These are phyloP conservation scores for Marasmius oreades DNA, from an alignment of 1,284 basidiomycete species.

Conservation along the genomic window DNA sequence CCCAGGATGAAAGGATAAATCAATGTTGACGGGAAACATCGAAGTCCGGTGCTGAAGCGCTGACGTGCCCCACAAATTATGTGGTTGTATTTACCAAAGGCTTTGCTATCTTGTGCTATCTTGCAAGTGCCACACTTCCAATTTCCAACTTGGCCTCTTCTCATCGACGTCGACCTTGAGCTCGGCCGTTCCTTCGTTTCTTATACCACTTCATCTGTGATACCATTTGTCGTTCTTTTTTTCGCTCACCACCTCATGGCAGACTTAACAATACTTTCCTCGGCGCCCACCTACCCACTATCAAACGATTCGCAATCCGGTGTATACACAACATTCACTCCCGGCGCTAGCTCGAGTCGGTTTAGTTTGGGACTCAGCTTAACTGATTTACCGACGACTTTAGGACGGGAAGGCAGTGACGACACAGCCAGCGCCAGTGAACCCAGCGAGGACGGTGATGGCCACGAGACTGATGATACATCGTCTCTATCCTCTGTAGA, in stretches of 20 bases:
- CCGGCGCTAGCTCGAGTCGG: constrained; percentile 13
- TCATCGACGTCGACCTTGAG: too few relatives aligned
- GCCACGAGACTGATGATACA: not conserved
- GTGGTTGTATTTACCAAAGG: too few relatives aligned
- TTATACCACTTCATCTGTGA: not conserved
- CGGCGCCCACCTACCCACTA: constrained; percentile 12
- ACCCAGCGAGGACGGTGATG: not conserved
- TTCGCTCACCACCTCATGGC: constrained; percentile 8
- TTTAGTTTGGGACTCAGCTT: constrained; percentile 2
- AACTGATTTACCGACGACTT: not conserved
- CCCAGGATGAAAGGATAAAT: too few relatives aligned
- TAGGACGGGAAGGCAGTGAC: not conserved
- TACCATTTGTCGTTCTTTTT: not conserved
- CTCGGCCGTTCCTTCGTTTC: not conserved
- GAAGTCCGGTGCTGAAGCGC: too few relatives aligned
- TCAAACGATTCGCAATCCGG: constrained; percentile 8
- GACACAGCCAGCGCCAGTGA: not conserved
- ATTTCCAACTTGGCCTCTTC: too few relatives aligned
- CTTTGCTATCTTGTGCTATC: too few relatives aligned
- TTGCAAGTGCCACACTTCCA: too few relatives aligned
- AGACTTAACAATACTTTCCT: constrained; percentile 16
- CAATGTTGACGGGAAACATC: too few relatives aligned
- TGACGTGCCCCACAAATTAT: too few relatives aligned
- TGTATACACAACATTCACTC: constrained; percentile 13
- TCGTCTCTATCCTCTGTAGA: not conserved